A percentile compares a stretch with the other conserved stretches of the same genome.
phyloP scores from a whole-genome alignment of 768 basidiomycete species.

The Hypsizygus marmoreus region DNA sequence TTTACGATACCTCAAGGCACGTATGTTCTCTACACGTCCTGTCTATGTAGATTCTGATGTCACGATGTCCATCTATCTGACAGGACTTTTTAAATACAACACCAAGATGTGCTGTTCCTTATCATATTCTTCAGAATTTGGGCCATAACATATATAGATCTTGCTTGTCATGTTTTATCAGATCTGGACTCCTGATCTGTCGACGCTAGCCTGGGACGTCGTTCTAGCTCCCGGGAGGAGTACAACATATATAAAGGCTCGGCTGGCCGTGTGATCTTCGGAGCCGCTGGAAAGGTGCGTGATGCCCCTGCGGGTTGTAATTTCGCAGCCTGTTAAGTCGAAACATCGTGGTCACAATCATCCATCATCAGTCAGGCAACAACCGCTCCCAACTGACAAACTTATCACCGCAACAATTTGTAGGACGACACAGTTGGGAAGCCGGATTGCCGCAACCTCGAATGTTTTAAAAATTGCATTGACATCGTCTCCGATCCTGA shows the following conservation, averaged over 20 bases:
- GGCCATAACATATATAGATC: too few species aligned
- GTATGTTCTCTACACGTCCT: slow-evolving; percentile 7
- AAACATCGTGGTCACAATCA: slow-evolving; percentile 9
- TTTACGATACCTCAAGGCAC: neutral
- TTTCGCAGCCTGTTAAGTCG: slow-evolving; percentile 4
- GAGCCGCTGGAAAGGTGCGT: slow-evolving; percentile 19
- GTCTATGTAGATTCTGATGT: slow-evolving; percentile 3
- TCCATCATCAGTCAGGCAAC: slow-evolving; percentile 16
- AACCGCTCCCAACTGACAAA: slow-evolving; percentile 8
- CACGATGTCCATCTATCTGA: neutral
- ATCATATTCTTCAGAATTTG: too few species aligned
- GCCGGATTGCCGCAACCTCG: slow-evolving; percentile 13
- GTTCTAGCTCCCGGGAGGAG: too few species aligned
- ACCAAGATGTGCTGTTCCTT: too few species aligned
- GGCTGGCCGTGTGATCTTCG: slow-evolving; percentile 31
- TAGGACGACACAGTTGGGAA: slow-evolving; percentile 9
- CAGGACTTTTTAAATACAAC: too few species aligned
- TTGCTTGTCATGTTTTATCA: too few species aligned
- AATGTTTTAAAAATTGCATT: slow-evolving; percentile 10
- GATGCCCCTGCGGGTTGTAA: slow-evolving; percentile 9
- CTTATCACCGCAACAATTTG: slow-evolving; percentile 12
- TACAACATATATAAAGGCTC: slow-evolving; percentile 16
- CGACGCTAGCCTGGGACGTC: too few species aligned
- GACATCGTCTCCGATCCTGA: slow-evolving; percentile 6
- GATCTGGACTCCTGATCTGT: too few species aligned